These are phyloP conservation scores for Zymoseptoria crescenta DNA, from an alignment of 2,329 filamentous ascomycete species.

Conservation along the genomic window DNA sequence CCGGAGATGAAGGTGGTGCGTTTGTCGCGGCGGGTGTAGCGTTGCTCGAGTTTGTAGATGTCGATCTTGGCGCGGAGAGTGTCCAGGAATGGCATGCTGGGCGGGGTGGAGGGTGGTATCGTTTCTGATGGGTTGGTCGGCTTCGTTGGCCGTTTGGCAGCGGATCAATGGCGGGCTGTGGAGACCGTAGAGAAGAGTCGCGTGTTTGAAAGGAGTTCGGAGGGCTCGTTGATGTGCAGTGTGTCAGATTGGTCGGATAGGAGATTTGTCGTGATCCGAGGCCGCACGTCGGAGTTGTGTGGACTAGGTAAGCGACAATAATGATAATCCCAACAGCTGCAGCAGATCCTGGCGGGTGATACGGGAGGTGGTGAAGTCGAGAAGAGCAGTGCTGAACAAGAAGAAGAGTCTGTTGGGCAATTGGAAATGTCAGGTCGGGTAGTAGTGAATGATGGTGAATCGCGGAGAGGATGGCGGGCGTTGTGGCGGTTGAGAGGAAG, in stretches of 20 bases:
- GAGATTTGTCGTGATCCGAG: neutral
- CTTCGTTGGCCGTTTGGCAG: too few species aligned
- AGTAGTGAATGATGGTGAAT: neutral
- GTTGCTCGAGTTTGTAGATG: conserved; percentile 89
- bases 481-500: neutral
- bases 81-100: conserved; percentile 59
- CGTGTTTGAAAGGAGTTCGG: neutral
- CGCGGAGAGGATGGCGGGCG: neutral
- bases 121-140: neutral
- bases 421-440: neutral
- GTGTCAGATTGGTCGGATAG: neutral
- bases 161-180: neutral
- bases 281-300: neutral
- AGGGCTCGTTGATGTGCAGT: neutral
- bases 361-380: neutral
- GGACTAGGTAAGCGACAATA: neutral
- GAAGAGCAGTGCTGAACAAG: neutral
- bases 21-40: conserved; percentile 85
- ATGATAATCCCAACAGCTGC: neutral
- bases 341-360: neutral
- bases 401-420: neutral
- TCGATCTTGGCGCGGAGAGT: conserved; percentile 74
- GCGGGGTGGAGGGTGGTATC: neutral
- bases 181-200: neutral
- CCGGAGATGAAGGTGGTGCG: conserved; percentile 84